phyloP scores from a whole-genome alignment of 2,329 filamentous ascomycete genomes.

The Ploettnerulaceae sp. region DNA sequence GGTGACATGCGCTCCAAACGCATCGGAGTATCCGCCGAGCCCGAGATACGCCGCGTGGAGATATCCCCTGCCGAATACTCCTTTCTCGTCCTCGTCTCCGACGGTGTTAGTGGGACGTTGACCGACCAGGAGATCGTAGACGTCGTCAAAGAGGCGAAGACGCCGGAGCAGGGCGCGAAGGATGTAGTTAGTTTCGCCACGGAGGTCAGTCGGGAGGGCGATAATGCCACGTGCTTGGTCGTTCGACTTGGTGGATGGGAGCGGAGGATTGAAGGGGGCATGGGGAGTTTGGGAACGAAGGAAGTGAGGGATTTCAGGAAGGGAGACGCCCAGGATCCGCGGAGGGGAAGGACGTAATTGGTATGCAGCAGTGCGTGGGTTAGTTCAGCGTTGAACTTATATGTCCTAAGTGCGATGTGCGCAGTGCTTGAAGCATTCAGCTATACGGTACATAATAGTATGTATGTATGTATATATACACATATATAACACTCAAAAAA shows the following conservation, averaged over 20 bases:
- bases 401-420: too few relatives aligned
- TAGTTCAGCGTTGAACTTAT: too few relatives aligned
- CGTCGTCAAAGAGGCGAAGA: slow-evolving; percentile 87
- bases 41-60: slow-evolving; percentile 76
- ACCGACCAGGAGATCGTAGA: slow-evolving; percentile 95
- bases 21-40: slow-evolving; percentile 90
- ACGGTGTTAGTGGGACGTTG: slow-evolving; percentile 82
- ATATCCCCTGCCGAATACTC: slow-evolving; percentile 78
- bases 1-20: slow-evolving; percentile 90
- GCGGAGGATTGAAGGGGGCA: slow-evolving; percentile 72
- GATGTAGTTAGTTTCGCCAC: slow-evolving; percentile 83
- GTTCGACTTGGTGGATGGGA: slow-evolving; percentile 66
- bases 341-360: slow-evolving; percentile 48
- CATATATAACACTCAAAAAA: too few relatives aligned
- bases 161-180: slow-evolving; percentile 77
- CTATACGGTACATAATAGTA: too few relatives aligned
- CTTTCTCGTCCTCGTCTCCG: slow-evolving; percentile 83
- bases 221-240: slow-evolving; percentile 66
- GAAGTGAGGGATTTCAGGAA: slow-evolving; percentile 82
- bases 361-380: too few relatives aligned
- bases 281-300: slow-evolving; percentile 86
- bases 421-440: too few relatives aligned
- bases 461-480: too few relatives aligned
- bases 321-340: slow-evolving; percentile 75
- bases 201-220: slow-evolving; percentile 60